Percentiles rank a stretch among this genome's conserved stretches.
These are phyloP conservation scores for Pholiota molesta DNA, from an alignment of 768 basidiomycete genomes.

Conservation along the genomic window DNA sequence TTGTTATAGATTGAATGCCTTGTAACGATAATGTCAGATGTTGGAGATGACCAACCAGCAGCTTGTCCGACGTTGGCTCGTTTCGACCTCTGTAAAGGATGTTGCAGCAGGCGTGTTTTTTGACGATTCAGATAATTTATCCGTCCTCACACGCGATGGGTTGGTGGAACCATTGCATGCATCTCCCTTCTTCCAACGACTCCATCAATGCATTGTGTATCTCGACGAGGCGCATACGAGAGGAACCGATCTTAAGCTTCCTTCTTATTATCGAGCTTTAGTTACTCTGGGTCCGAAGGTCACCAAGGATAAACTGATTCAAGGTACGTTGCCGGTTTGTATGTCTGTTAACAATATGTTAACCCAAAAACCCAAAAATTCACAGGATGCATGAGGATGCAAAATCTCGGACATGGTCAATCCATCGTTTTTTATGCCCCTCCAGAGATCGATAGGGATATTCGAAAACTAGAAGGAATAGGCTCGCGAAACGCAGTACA, in stretches of 20 bases:
- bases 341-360: neutral
- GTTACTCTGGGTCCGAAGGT: slow-evolving; percentile 54
- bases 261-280: slow-evolving; percentile 41
- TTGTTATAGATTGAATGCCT: neutral
- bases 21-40: slow-evolving; percentile 24
- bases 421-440: slow-evolving; percentile 51
- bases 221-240: slow-evolving; percentile 57
- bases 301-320: slow-evolving; percentile 53
- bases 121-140: slow-evolving; percentile 37
- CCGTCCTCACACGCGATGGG: slow-evolving; percentile 39
- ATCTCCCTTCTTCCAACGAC: slow-evolving; percentile 38
- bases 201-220: slow-evolving; percentile 46
- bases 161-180: slow-evolving; percentile 34
- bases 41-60: slow-evolving; percentile 49
- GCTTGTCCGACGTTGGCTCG: slow-evolving; percentile 45
- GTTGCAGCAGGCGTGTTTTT: slow-evolving; percentile 48
- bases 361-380: neutral
- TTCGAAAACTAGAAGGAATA: slow-evolving; percentile 30
- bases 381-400: slow-evolving; percentile 57
- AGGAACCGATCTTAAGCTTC: slow-evolving; percentile 58
- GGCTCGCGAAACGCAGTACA: slow-evolving; percentile 10
- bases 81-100: slow-evolving; percentile 15
- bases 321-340: slow-evolving; percentile 37
- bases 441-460: slow-evolving; percentile 38
- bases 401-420: slow-evolving; percentile 48